Evolutionary conservation across 257 asterid genomes (phyloP), one percentile per base, ranked within the genome.

Genomic region (Galeopsis tetrahit): DNA sequence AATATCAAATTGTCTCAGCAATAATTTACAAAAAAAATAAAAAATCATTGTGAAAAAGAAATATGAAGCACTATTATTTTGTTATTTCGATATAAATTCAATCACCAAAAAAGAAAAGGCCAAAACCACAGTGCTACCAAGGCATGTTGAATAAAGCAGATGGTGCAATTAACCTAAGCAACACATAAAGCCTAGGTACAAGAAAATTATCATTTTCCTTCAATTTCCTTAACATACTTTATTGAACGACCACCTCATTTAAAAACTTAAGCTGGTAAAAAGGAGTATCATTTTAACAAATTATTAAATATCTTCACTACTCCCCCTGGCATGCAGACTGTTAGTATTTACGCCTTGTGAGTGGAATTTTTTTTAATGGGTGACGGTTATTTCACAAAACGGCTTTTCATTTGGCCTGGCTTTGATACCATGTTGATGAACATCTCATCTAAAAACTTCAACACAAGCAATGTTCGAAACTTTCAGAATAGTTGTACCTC

Each of bases 1-100:
- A 64, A 52, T 40, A 40, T 53, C 56, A 38, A 60, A 35, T 39
- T 68, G 75, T 53, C 65, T 57, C 66, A 59, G 63, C 71, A 75
- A 71, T 62, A 21, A 21, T 21, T 21, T 21, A 21, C 28, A 21
- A 21, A 21, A 21, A 21, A 21, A 21, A 21, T 21, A 7, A 10
- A n/a, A 43, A 52, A 35, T 42, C 15, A 61, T 57, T 7, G 3
- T 46, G 66, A 21, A 32, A 32, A 53, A 28, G 42, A 75, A 59
- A 49, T 39, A 79, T 5, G 53, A 35, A 58, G 71, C 28, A 44
- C n/a, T 8, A 31, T 35, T 57, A 17, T 60, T 21, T 32, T 42
- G 38, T 59, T 62, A 52, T 52, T 52, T 15, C 49, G 64, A 34
- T 28, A 44, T 15, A 65, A 59, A 31, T 13, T 73, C 72, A 60